Conservation (phyloP, 2,329 filamentous ascomycete genomes). For the Leptographium galeiforme region DNA sequence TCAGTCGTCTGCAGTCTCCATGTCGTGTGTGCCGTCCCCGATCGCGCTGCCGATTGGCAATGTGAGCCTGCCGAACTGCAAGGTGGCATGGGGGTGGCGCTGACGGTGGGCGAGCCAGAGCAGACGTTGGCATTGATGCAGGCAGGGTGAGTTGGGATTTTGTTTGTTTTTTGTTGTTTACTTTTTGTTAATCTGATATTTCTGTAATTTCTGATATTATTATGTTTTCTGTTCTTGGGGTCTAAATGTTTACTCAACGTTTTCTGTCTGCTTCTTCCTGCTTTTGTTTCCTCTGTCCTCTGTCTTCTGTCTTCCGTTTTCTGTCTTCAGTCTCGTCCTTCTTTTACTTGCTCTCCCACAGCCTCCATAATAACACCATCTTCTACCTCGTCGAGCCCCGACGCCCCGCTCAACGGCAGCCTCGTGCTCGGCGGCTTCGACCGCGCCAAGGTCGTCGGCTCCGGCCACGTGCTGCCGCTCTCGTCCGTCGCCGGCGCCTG, state of each 20-base stretch:
- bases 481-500: slow-evolving; percentile 9
- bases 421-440: slow-evolving; percentile 19
- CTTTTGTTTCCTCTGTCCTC: too few relatives aligned
- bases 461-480: slow-evolving; percentile 12
- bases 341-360: too few relatives aligned
- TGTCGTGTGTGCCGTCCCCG: slow-evolving; percentile 5
- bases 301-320: too few relatives aligned
- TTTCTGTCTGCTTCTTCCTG: too few relatives aligned
- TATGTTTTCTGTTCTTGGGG: too few relatives aligned
- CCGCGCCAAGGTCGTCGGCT: slow-evolving; percentile 13
- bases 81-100: slow-evolving; percentile 5
- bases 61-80: slow-evolving; percentile 5
- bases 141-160: too few relatives aligned
- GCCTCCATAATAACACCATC: too few relatives aligned
- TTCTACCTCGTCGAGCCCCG: slow-evolving; percentile 5
- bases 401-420: slow-evolving; percentile 13
- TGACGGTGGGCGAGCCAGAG: slow-evolving; percentile 7
- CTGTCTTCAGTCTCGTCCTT: too few relatives aligned
- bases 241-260: too few relatives aligned
- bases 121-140: slow-evolving; percentile 8
- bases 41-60: slow-evolving; percentile 5
- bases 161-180: too few relatives aligned
- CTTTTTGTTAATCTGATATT: too few relatives aligned
- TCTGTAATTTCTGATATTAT: too few relatives aligned
- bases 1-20: not conserved